These are phyloP conservation scores for Helminthosporium solani DNA, from an alignment of 2,329 filamentous ascomycete species.

Conservation along the genomic window DNA sequence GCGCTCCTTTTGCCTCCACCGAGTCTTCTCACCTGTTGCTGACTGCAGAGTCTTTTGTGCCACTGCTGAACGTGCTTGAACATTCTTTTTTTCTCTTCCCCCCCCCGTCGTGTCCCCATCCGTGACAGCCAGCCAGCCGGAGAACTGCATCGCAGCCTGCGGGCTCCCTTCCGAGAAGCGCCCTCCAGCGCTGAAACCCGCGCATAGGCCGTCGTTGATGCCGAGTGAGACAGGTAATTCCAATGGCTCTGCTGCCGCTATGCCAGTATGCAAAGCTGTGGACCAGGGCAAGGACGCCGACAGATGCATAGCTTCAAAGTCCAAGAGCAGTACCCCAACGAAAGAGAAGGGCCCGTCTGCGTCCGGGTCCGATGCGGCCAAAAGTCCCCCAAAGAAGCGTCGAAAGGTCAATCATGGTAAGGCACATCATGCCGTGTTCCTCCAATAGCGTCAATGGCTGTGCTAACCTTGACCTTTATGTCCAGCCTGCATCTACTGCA, in stretches of 20 bases:
- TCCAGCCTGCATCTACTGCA: conserved; percentile 55
- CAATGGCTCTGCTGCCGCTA: conserved; percentile 36
- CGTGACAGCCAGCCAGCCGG: conserved; percentile 25
- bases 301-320: conserved; percentile 26
- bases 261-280: conserved; percentile 29
- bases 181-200: conserved; percentile 30
- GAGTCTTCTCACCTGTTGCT: conserved; percentile 11
- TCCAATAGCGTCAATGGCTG: conserved; percentile 19
- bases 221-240: conserved; percentile 36
- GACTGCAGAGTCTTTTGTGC: conserved; percentile 19
- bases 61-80: conserved; percentile 32
- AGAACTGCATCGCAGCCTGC: conserved; percentile 20
- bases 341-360: conserved; percentile 26
- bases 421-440: conserved; percentile 24
- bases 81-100: no score
- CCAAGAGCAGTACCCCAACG: conserved; percentile 26
- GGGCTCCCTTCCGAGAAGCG: conserved; percentile 23
- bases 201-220: conserved; percentile 40
- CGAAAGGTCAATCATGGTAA: conserved; percentile 57
- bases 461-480: conserved; percentile 29
- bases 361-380: conserved; percentile 32
- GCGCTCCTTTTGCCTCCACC: conserved; percentile 14
- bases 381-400: conserved; percentile 49
- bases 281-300: conserved; percentile 31
- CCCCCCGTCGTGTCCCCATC: conserved; percentile 21